Base-by-base conservation (phyloP, 805 yeast genomes). In the Yarrowia osloensis region DNA sequence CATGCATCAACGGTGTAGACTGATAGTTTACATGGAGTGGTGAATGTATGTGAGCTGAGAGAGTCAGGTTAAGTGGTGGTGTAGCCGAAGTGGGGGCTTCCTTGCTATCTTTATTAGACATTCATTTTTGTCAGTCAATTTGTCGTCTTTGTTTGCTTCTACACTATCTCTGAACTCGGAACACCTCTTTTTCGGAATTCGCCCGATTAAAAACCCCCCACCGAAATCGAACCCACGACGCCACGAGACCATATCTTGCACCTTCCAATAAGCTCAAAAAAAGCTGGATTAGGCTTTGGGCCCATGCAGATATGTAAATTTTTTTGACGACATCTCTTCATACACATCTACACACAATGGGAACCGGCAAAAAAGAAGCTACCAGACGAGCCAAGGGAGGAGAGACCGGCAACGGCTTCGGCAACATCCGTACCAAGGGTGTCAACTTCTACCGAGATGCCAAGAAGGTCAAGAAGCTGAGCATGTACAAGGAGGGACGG, bases 381-480 rank as follows among this genome's bases (percentile, higher is more conserved):
- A 84, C 83, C 74, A 88, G 99, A 81, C 86, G 97, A 75, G 82
- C 83, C 68, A 89, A 97, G 75, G 90, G 92, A 76, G 88, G 88
- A 66, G 90, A 88, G 73, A 82, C 86, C 72, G 85, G 91, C 74
- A 97, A 90, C 77, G 66, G 66, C 21, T 61, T 61, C 19, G 97
- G 97, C 31, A 94, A 94, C 74, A 84, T 95, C 68, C 87, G 96
- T 70, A 96, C 91, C 65, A 94, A 94, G 77, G 99, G 99, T 74
- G 99, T 94, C 79, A 94, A 94, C 81, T 94, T 94, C 79, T 94
- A 94, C 81, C 73, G 81, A 73, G 98, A 93, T 85, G 94, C 97
- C 66, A 91, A 92, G 76, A 90, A 90, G 75, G 97, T 93, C 68
- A 88, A 90, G 77, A 91, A 86, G 76, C 82, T 95, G 74, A 89